These are phyloP conservation scores for Astrothelium macrocarpum DNA, from an alignment of 495 filamentous ascomycete species.

Conservation along the genomic window DNA sequence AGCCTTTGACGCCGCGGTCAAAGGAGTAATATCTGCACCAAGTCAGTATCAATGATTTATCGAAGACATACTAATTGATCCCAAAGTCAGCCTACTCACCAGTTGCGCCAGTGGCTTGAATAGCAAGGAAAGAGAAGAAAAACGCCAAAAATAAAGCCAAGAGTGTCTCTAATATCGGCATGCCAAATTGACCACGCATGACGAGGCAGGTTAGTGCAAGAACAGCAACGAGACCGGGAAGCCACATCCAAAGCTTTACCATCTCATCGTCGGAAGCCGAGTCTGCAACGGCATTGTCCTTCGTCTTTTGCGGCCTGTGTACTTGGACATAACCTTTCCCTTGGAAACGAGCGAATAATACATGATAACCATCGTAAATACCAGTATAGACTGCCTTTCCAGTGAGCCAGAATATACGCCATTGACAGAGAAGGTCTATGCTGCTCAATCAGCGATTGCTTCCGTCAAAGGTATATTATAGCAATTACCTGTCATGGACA, in stretches of 20 bases:
- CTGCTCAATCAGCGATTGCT: background rate
- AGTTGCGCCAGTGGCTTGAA: constrained; percentile 53
- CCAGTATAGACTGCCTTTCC: constrained; percentile 42
- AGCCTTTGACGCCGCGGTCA: constrained; percentile 58
- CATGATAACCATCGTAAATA: constrained; percentile 25
- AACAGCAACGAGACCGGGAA: constrained; percentile 40
- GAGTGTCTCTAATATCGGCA: constrained; percentile 51
- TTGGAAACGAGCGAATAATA: background rate
- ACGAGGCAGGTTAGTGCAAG: constrained; percentile 49
- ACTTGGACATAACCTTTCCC: constrained; percentile 31
- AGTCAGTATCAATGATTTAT: background rate
- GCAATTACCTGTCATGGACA: constrained; percentile 42
- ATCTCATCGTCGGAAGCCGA: constrained; percentile 44
- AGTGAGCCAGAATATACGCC: constrained; percentile 47
- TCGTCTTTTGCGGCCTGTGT: constrained; percentile 22
- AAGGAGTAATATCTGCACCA: constrained; percentile 45
- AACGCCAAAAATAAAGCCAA: constrained; percentile 54
- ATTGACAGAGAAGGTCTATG: constrained; percentile 48
- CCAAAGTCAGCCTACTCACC: constrained; percentile 7
- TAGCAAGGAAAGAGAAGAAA: constrained; percentile 59
- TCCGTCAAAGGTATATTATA: background rate
- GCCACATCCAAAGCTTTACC: constrained; percentile 56
- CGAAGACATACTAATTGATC: background rate
- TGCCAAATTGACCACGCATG: constrained; percentile 50
- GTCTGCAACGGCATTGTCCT: constrained; percentile 36